Evolutionary conservation across 2,329 filamentous ascomycete genomes (phyloP), one percentile per base, ranked within the genome.

Genomic region (Geosmithia putterillii): DNA sequence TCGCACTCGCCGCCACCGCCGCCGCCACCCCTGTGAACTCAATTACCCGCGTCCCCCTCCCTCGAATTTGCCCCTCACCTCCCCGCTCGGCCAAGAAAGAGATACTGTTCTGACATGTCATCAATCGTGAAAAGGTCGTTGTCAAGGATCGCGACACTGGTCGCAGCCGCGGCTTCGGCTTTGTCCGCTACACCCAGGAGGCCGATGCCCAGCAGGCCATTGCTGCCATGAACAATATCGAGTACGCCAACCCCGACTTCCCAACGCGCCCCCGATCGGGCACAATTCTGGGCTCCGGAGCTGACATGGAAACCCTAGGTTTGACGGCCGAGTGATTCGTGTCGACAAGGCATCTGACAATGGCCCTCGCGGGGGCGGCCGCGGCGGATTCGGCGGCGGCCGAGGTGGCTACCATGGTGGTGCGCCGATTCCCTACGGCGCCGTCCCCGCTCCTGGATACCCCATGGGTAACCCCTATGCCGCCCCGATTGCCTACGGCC

Each of bases 121-220:
- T 47, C 28, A 25, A n/a, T n/a, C n/a, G 25, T 34, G 40, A 45
- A 41, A 57, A 96, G 90, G 86, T 95, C 49, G 90, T 98, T 53
- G 89, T 96, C 57, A 96, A 95, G 71, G 90, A 98, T 65, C 86
- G 89, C 57, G 90, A 96, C 61, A 95, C 90, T 57, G 86, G 87
- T 56, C 87, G 90, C 63, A 95, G 89, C 73, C 86, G 92, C 63
- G 92, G 92, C 47, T 98, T 96, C 63, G 92, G 92, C 40, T 96
- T 96, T 63, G 90, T 98, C 50, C 85, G 89, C 54, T 98, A 90
- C 67, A 68, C 77, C 42, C 78, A 79, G 51, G 86, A 89, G 51
- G 66, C 71, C 39, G 83, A 89, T 63, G 86, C 86, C 48, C 79
- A 88, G 57, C 73, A 74, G 51, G 86, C 86, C 38, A 90, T 90